A percentile compares a stretch with the other conserved stretches of the same genome.
Evolutionary conservation across 495 filamentous ascomycete genomes (phyloP).

Genomic region (Hypoxylon fuscum): DNA sequence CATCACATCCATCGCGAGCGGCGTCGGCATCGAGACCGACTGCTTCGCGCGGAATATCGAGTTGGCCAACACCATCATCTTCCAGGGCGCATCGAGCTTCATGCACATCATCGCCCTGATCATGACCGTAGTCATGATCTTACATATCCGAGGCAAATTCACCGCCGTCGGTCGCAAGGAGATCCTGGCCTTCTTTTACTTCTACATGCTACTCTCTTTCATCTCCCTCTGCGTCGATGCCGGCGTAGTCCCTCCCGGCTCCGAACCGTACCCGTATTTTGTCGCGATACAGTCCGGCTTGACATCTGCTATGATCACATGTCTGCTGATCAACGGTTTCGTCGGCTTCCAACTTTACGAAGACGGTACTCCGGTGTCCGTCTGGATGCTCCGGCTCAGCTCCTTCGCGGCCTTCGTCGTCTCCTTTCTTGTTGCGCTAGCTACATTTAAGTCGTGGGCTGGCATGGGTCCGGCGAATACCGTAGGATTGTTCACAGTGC

Average conservation of each 20-base stretch:
- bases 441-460: constrained; percentile 93
- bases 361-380: constrained; percentile 92
- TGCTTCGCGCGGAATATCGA: constrained; percentile 97
- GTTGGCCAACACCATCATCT: constrained; percentile 97
- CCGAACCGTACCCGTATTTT: constrained; percentile 86
- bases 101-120: constrained; percentile 90
- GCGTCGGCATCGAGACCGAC: constrained; percentile 81
- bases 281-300: constrained; percentile 89
- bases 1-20: constrained; percentile 68
- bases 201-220: constrained; percentile 90
- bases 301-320: constrained; percentile 86
- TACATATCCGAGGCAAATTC: constrained; percentile 97
- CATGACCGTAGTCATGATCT: constrained; percentile 96
- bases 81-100: constrained; percentile 89
- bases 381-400: constrained; percentile 87
- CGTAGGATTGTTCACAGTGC: constrained; percentile 86
- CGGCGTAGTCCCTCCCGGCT: constrained; percentile 87
- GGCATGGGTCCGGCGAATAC: constrained; percentile 87
- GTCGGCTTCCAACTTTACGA: constrained; percentile 99
- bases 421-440: constrained; percentile 83
- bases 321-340: constrained; percentile 95
- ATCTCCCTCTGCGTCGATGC: constrained; percentile 91
- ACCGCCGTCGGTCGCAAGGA: constrained; percentile 98
- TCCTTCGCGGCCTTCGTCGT: constrained; percentile 86
- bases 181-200: constrained; percentile 97